phyloP scores from a whole-genome alignment of 345 rosid species.

The Barbarea vulgaris region DNA sequence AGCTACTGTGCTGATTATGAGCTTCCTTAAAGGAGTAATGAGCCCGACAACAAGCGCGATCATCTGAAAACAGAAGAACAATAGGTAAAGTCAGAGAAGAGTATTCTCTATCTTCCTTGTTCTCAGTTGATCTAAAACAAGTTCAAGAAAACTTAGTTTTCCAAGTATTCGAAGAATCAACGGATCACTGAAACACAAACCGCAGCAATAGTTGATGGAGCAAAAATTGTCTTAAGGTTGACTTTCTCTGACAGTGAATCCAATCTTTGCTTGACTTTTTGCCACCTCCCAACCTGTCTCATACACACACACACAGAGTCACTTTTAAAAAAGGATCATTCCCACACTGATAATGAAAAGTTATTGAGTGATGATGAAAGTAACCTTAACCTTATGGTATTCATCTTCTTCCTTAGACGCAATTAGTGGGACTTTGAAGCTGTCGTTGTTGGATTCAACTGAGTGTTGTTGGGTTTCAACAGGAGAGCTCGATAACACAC shows the following conservation, averaged over 20 bases:
- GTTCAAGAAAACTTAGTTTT: background rate
- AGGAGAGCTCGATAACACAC: slow-evolving; percentile 39
- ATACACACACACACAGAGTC: slow-evolving; percentile 15
- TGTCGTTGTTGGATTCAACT: slow-evolving; percentile 32
- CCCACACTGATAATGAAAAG: background rate
- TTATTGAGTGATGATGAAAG: background rate
- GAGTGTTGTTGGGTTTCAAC: slow-evolving; percentile 33
- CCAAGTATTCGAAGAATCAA: no score
- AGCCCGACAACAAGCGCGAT: slow-evolving; percentile 57
- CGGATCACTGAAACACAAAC: slow-evolving; percentile 37
- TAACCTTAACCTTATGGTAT: slow-evolving; percentile 33
- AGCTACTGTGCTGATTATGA: slow-evolving; percentile 55
- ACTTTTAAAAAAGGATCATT: no score
- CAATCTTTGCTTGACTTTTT: slow-evolving; percentile 33
- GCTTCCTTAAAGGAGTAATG: slow-evolving; percentile 46
- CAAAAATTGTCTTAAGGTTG: slow-evolving; percentile 52
- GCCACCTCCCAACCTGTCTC: slow-evolving; percentile 40
- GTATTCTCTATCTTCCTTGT: background rate
- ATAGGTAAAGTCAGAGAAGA: background rate
- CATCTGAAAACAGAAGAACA: slow-evolving; percentile 40
- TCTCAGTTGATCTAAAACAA: background rate
- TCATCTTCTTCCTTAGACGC: slow-evolving; percentile 32
- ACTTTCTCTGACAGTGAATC: slow-evolving; percentile 35
- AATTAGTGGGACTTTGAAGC: slow-evolving; percentile 50
- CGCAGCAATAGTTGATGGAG: slow-evolving; percentile 63